Conservation (phyloP, 2,329 filamentous ascomycete genomes). For the Sphaceloma murrayae region DNA sequence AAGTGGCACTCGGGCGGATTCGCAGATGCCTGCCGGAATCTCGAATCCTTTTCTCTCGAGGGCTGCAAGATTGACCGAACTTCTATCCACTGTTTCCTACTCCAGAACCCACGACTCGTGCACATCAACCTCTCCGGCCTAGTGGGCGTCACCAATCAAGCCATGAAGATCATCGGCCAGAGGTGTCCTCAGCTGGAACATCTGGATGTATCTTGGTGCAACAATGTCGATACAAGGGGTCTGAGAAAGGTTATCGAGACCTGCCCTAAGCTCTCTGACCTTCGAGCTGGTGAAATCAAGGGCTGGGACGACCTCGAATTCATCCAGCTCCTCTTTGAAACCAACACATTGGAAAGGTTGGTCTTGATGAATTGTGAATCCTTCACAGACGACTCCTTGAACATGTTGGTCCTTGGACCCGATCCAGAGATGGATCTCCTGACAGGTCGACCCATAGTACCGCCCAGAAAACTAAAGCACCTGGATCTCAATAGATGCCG, state of each 20-base stretch:
- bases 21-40: slow-evolving; percentile 74
- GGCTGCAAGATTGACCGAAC: slow-evolving; percentile 78
- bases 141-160: slow-evolving; percentile 66
- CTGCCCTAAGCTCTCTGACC: slow-evolving; percentile 64
- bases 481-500: slow-evolving; percentile 75
- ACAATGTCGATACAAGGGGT: slow-evolving; percentile 68
- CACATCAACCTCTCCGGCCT: slow-evolving; percentile 81
- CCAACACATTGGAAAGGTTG: slow-evolving; percentile 74
- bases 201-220: slow-evolving; percentile 90
- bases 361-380: slow-evolving; percentile 71
- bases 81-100: slow-evolving; percentile 65
- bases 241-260: slow-evolving; percentile 61
- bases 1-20: slow-evolving; percentile 68
- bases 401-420: slow-evolving; percentile 63
- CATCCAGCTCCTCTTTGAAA: slow-evolving; percentile 63
- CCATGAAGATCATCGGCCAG: slow-evolving; percentile 75
- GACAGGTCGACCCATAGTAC: slow-evolving; percentile 64
- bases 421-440: slow-evolving; percentile 73
- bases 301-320: slow-evolving; percentile 69
- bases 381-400: slow-evolving; percentile 64
- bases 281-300: slow-evolving; percentile 70
- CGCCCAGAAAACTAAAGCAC: slow-evolving; percentile 68
- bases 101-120: slow-evolving; percentile 68
- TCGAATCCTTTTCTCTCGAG: slow-evolving; percentile 80
- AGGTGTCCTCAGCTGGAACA: slow-evolving; percentile 73